A percentile compares a stretch with the other conserved stretches of the same genome.
These are phyloP conservation scores for Ammopiptanthus mongolicus DNA, from an alignment of 306 rosid genomes.

Conservation along the genomic window DNA sequence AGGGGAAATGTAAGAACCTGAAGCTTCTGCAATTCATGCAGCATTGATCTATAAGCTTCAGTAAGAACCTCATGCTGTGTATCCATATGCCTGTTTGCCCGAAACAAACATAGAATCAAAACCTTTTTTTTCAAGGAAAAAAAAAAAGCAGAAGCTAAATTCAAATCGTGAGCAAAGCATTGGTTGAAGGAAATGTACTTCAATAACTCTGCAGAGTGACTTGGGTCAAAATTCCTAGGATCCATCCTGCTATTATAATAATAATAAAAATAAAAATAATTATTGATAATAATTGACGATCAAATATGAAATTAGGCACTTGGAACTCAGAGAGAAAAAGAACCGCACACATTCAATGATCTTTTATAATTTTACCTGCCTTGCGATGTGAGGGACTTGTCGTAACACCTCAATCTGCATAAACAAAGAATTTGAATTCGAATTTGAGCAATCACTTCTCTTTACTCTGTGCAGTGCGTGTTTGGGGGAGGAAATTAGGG, in stretches of 20 bases:
- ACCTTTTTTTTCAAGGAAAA: background rate
- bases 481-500: background rate
- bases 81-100: slow-evolving; percentile 25
- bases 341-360: no score
- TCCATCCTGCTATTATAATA: background rate
- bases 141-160: background rate
- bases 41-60: slow-evolving; percentile 24
- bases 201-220: slow-evolving; percentile 14
- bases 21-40: slow-evolving; percentile 16
- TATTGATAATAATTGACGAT: background rate
- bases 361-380: no score
- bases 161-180: background rate
- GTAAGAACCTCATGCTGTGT: slow-evolving; percentile 16
- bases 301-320: background rate
- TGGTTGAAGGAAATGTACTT: slow-evolving; percentile 12
- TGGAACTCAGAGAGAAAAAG: no score
- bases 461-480: background rate
- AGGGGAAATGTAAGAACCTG: slow-evolving; percentile 7
- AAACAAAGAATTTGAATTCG: background rate
- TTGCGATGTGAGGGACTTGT: background rate
- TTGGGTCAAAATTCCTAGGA: slow-evolving; percentile 1
- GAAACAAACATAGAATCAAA: background rate
- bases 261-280: no score
- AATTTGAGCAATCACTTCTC: background rate
- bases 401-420: background rate